These are phyloP conservation scores for Fonsecaea monophora DNA, from an alignment of 2,329 filamentous ascomycete genomes.

Conservation along the genomic window DNA sequence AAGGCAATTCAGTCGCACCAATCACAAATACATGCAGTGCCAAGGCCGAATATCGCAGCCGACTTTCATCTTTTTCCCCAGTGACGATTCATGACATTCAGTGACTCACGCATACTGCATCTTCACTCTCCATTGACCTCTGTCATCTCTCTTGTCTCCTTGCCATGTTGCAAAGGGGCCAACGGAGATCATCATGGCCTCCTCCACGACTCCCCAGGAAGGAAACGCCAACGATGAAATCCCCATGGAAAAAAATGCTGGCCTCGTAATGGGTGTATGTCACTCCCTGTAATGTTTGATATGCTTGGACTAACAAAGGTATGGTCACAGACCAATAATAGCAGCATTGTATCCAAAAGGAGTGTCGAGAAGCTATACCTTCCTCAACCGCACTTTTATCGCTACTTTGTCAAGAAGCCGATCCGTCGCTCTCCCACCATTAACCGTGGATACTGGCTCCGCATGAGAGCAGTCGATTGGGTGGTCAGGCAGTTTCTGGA, in stretches of 20 bases:
- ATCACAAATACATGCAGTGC: constrained; percentile 16
- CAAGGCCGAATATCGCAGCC: constrained; percentile 13
- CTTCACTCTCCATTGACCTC: background rate
- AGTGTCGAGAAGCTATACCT: constrained; percentile 91
- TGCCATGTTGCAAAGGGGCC: background rate
- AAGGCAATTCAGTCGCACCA: constrained; percentile 12
- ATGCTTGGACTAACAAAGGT: background rate
- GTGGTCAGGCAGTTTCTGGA: constrained; percentile 76
- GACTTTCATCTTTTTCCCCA: constrained; percentile 2
- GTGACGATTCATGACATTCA: background rate
- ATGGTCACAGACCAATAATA: constrained; percentile 75
- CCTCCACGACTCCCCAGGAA: constrained; percentile 13
- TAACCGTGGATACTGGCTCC: constrained; percentile 86
- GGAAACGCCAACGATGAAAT: constrained; percentile 33
- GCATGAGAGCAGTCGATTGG: constrained; percentile 81
- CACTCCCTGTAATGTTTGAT: constrained; percentile 13
- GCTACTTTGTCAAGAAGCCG: constrained; percentile 84
- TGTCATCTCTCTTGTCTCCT: background rate
- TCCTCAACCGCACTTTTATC: constrained; percentile 81
- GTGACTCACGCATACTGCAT: constrained; percentile 21
- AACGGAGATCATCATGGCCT: constrained; percentile 27
- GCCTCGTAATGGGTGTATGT: constrained; percentile 62
- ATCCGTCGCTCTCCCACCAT: constrained; percentile 85
- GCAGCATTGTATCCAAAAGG: constrained; percentile 89
- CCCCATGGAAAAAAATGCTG: constrained; percentile 52